A percentile compares a stretch with the other conserved stretches of the same genome.
Evolutionary conservation across 306 rosid species (phyloP).

Genomic region (Cicer pinnatifidum): DNA sequence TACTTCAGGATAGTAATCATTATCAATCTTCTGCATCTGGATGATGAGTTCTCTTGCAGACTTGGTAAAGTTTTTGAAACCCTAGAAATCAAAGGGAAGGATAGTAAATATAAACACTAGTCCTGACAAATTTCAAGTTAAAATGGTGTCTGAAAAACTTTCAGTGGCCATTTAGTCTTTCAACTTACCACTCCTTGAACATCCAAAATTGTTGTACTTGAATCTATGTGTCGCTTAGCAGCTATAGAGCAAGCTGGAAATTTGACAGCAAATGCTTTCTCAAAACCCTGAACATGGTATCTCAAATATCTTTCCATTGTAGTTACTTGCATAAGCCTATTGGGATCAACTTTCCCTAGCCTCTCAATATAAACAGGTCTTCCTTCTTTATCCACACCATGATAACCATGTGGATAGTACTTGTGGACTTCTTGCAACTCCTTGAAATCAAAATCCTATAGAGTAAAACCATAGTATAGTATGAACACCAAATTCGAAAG

Average conservation of each 20-base stretch:
- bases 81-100: slow-evolving; percentile 53
- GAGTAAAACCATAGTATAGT: neutral
- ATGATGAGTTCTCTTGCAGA: slow-evolving; percentile 75
- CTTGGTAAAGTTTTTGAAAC: slow-evolving; percentile 78
- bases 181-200: slow-evolving; percentile 84
- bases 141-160: slow-evolving; percentile 5
- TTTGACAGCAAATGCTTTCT: slow-evolving; percentile 70
- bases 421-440: slow-evolving; percentile 70
- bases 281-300: slow-evolving; percentile 88
- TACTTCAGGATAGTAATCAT: slow-evolving; percentile 95
- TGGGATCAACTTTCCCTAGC: slow-evolving; percentile 82
- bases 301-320: slow-evolving; percentile 70
- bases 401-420: slow-evolving; percentile 86
- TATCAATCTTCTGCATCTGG: slow-evolving; percentile 79
- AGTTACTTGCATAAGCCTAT: slow-evolving; percentile 77
- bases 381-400: slow-evolving; percentile 92
- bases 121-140: slow-evolving; percentile 5
- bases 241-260: slow-evolving; percentile 92
- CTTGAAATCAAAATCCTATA: slow-evolving; percentile 76
- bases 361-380: slow-evolving; percentile 82
- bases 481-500: slow-evolving; percentile 7
- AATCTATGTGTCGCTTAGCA: slow-evolving; percentile 82
- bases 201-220: slow-evolving; percentile 83
- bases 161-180: neutral
- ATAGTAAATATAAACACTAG: slow-evolving; percentile 25